Base-by-base conservation (phyloP, 2,329 filamentous ascomycete genomes). In the Talaromyces rugulosus region DNA sequence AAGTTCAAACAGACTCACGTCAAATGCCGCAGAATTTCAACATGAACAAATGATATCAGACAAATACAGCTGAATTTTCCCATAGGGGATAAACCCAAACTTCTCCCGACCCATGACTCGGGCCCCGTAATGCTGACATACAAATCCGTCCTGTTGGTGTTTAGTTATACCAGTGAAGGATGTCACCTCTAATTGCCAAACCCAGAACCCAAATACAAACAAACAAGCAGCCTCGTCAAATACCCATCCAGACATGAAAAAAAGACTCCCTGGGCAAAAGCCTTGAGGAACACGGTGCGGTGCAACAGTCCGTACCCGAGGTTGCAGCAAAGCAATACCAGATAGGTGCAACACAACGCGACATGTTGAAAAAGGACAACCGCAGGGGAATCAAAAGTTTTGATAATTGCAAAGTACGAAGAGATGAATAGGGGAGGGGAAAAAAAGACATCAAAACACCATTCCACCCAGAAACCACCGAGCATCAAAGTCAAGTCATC, bases 131-230 rank as follows among this genome's bases (percentile, higher is more conserved):
- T 53, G 28, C 28, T 53, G 50, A 53, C 50, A 53, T 53, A 53
- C 28, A 53, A 53, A 27, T 53, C 30, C 28, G 50, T 30, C 50
- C 53, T 55, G 58, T 60, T 56, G 40, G 57, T 59, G 56, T 52
- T 64, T 63, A 66, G 63, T 71, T 72, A 71, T 74, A 74, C 73
- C 73, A 74, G 69, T 70, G 72, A 74, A 71, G 70, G 69, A 69
- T 66, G 67, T 64, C 62, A 64, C 62, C 68, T 67, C 66, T 74
- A 68, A 62, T 71, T 58, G 66, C 69, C 68, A 70, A 64, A 68
- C 68, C 64, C 58, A 67, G 57, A 68, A 66, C 61, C 67, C 64
- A 63, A 62, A 66, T 63, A 61, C 62, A 64, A 23, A 60, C 66
- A 65, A 62, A 61, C 60, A 55, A 31, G 27, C 36, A 47, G 16